These are phyloP conservation scores for Solanum piurae DNA, from an alignment of 257 asterid genomes.

Conservation along the genomic window DNA sequence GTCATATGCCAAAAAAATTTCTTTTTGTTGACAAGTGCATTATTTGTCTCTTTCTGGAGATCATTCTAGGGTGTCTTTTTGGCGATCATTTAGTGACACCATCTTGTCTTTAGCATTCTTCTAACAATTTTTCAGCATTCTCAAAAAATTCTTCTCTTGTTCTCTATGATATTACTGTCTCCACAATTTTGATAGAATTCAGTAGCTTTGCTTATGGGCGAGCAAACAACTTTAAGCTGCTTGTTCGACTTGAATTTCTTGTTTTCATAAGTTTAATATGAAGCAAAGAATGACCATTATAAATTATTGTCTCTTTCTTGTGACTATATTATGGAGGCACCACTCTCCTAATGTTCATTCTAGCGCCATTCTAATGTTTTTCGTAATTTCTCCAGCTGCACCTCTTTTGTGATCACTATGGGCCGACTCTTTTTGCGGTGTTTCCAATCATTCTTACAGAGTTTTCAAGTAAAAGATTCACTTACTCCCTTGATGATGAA, in stretches of 20 bases:
- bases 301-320: neutral
- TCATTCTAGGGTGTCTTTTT: neutral
- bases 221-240: neutral
- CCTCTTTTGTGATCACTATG: neutral
- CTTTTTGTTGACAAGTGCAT: neutral
- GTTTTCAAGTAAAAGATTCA: neutral
- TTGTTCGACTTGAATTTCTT: neutral
- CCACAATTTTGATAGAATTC: neutral
- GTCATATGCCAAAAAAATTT: neutral
- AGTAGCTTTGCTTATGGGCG: neutral
- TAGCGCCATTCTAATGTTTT: neutral
- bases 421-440: neutral
- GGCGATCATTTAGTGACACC: neutral
- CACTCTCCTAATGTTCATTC: neutral
- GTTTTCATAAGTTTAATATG: neutral
- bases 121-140: neutral
- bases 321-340: neutral
- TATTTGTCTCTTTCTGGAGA: neutral
- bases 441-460: neutral
- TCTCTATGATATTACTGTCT: neutral
- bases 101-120: neutral
- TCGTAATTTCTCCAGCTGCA: neutral
- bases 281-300: neutral
- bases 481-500: neutral
- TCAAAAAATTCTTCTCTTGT: neutral